Evolutionary conservation across 2,329 filamentous ascomycete genomes (phyloP).

Genomic region (Phaeoacremonium minimum): DNA sequence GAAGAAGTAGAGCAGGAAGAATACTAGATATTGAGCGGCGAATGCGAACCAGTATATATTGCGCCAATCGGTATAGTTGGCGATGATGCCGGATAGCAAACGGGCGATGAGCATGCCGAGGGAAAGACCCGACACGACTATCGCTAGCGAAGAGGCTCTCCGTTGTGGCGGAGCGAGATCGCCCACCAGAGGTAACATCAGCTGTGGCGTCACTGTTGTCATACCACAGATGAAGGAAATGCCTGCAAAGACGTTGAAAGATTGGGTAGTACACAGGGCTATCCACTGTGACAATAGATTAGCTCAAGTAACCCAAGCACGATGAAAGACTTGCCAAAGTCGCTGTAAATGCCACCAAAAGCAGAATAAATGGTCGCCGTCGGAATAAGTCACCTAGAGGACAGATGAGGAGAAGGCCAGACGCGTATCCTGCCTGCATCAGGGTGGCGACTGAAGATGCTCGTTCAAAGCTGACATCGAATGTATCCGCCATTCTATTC

Average conservation of each 20-base stretch:
- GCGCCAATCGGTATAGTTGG: conserved; percentile 71
- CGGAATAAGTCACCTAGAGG: conserved; percentile 69
- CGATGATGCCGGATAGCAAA: conserved; percentile 69
- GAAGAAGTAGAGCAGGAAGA: conserved; percentile 61
- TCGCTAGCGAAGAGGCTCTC: conserved; percentile 65
- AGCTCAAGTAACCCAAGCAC: too few species aligned
- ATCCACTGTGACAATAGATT: conserved; percentile 63
- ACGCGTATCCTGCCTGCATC: conserved; percentile 75
- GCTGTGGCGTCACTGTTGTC: conserved; percentile 75
- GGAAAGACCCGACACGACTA: conserved; percentile 71
- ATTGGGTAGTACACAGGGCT: conserved; percentile 64
- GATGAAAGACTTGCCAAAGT: conserved; percentile 56
- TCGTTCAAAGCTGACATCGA: conserved; percentile 64
- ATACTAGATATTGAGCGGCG: conserved; percentile 65
- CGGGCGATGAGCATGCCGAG: conserved; percentile 74
- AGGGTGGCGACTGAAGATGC: conserved; percentile 67
- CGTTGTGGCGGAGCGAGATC: conserved; percentile 69
- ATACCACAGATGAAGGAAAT: conserved; percentile 71
- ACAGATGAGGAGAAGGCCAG: conserved; percentile 68
- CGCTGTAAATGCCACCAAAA: conserved; percentile 63
- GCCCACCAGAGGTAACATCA: conserved; percentile 77
- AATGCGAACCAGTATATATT: conserved; percentile 76
- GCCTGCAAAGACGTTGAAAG: conserved; percentile 60
- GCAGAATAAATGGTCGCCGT: conserved; percentile 65
- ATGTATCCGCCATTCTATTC: conserved; percentile 68